phyloP scores from a whole-genome alignment of 306 rosid genomes.

The Prunus padus region DNA sequence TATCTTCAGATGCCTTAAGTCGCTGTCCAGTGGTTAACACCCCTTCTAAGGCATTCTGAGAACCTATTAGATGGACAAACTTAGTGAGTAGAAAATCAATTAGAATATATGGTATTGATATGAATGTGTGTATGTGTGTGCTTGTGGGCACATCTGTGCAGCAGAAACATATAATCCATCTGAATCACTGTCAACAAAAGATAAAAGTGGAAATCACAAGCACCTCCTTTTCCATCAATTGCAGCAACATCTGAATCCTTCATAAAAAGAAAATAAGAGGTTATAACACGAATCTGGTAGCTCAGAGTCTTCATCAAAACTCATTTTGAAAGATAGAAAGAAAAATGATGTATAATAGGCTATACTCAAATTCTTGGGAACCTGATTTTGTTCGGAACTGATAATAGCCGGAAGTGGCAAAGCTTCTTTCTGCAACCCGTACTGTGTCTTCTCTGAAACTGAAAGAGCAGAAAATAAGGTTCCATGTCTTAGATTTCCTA shows the following conservation, averaged over 20 bases:
- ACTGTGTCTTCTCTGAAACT: slow-evolving; percentile 50
- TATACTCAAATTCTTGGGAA: slow-evolving; percentile 17
- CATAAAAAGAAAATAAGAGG: slow-evolving; percentile 4
- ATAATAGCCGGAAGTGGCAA: slow-evolving; percentile 31
- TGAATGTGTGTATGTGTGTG: not conserved
- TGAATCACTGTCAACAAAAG: not conserved
- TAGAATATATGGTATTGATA: not conserved
- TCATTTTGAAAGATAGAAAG: not conserved
- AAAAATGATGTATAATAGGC: not conserved
- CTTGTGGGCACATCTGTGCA: not conserved
- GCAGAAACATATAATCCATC: not conserved
- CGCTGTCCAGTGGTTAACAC: slow-evolving; percentile 31
- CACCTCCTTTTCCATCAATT: slow-evolving; percentile 42
- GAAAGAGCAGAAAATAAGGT: slow-evolving; percentile 31
- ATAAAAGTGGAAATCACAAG: not conserved
- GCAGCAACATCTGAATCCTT: slow-evolving; percentile 53
- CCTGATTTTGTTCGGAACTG: slow-evolving; percentile 60
- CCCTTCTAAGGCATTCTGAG: slow-evolving; percentile 38
- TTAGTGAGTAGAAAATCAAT: slow-evolving; percentile 4
- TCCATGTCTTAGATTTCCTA: slow-evolving; percentile 27
- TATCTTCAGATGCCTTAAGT: slow-evolving; percentile 35
- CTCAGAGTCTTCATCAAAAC: not conserved
- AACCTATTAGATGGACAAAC: slow-evolving; percentile 38
- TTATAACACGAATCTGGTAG: slow-evolving; percentile 12
- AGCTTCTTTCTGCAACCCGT: slow-evolving; percentile 43